Evolutionary conservation across 148 eudicot species (phyloP).

Genomic region (Heliosperma pusillum): DNA sequence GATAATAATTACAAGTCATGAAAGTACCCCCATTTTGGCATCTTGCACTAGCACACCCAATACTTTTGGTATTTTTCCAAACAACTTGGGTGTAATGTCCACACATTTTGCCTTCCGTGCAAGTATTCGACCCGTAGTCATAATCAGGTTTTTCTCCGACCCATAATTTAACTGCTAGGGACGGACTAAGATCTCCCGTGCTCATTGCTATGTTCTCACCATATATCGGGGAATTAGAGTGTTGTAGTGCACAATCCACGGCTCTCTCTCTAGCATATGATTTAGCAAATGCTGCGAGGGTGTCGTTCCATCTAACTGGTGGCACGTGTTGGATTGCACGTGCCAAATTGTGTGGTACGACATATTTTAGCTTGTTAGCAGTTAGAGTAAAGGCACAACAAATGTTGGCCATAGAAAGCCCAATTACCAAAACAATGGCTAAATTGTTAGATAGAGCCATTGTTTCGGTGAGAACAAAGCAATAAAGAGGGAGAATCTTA

Average conservation of each 20-base stretch:
- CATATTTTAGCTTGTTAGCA: not conserved
- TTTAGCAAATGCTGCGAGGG: conserved; percentile 33
- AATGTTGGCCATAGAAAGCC: conserved; percentile 7
- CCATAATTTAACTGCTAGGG: conserved; percentile 39
- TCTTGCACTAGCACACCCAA: conserved; percentile 54
- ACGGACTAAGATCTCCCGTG: conserved; percentile 25
- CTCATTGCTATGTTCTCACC: conserved; percentile 59
- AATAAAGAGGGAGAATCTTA: not conserved
- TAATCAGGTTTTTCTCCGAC: conserved; percentile 41
- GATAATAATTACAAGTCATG: conserved; percentile 54
- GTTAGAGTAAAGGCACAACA: not conserved
- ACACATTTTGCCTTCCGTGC: conserved; percentile 38
- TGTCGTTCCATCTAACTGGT: conserved; percentile 43
- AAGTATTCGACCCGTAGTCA: conserved; percentile 35
- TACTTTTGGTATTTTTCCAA: conserved; percentile 37
- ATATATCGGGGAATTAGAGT: conserved; percentile 29
- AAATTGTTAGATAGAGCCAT: conserved; percentile 21
- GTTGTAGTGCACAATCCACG: conserved; percentile 42
- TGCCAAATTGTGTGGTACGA: conserved; percentile 42
- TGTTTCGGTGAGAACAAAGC: conserved; percentile 14
- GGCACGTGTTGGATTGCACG: conserved; percentile 30
- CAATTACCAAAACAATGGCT: conserved; percentile 32
- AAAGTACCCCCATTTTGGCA: conserved; percentile 47
- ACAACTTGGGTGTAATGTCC: conserved; percentile 50
- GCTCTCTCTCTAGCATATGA: conserved; percentile 40